These are phyloP conservation scores for Polyporus arcularius DNA, from an alignment of 768 basidiomycete genomes.

Conservation along the genomic window DNA sequence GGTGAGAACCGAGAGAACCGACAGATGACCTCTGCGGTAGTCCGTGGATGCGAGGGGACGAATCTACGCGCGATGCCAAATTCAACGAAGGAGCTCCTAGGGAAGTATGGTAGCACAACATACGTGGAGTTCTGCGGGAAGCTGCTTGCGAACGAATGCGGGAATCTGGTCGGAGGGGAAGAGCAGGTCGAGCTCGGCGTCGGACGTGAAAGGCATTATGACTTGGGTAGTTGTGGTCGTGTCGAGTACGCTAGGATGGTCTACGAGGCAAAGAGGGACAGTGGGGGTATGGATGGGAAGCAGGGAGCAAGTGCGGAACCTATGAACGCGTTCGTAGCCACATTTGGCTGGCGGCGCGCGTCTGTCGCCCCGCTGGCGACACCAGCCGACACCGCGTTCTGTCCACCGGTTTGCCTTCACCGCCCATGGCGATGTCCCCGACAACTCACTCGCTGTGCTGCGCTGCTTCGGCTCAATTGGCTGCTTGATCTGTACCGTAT, in stretches of 20 bases:
- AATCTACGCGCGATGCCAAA: conserved; percentile 51
- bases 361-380: conserved; percentile 1
- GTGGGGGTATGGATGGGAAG: not conserved
- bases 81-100: not conserved
- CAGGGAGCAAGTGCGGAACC: not conserved
- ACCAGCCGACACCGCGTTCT: not conserved
- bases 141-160: conserved; percentile 52
- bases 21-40: conserved; percentile 77
- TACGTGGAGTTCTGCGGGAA: conserved; percentile 72
- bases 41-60: conserved; percentile 90
- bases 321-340: conserved; percentile 5
- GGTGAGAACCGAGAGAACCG: conserved; percentile 77
- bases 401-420: not conserved
- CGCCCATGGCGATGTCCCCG: conserved; percentile 9
- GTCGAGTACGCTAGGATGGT: conserved; percentile 2
- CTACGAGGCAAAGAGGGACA: conserved; percentile 5
- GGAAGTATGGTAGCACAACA: conserved; percentile 20
- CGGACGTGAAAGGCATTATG: conserved; percentile 53
- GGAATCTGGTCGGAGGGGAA: conserved; percentile 78
- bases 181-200: conserved; percentile 71
- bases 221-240: not conserved
- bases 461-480: too few relatives aligned
- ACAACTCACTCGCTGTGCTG: not conserved
- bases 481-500: too few relatives aligned
- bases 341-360: conserved; percentile 3